Base-by-base conservation (phyloP, 345 rosid genomes). In the Citrus glauca region DNA sequence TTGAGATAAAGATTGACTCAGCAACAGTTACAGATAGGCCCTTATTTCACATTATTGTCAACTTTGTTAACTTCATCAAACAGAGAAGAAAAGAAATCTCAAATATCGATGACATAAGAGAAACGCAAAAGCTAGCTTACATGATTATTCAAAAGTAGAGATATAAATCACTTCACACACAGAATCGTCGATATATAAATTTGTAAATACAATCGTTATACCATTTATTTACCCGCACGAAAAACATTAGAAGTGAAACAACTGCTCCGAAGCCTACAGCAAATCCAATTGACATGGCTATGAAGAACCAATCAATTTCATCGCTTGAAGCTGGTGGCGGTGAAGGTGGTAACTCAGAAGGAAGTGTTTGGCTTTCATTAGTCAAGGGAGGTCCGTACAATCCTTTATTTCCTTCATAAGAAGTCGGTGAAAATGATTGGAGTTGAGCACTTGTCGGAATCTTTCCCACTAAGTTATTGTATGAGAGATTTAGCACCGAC, bases 251-350 rank as follows among this genome's bases (percentile, higher is more conserved):
- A 0, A 88, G 90, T 9, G 84, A 87, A 74, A 88, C 75, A 5
- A 60, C 75, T 11, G 56, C 33, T 3, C 80, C 92, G 63, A 90
- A 88, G 5, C 91, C 91, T 0, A 71, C 53, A 0, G 89, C 91
- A 55, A 55, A 55, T 55, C 22, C n/a, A 19, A 55, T 55, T 55
- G 59, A 16, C 59, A 14, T 55, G n/a, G 5, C n/a, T 19, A 55
- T 55, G n/a, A 55, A 19, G 22, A 55, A 20, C 59, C 8, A 55
- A 53, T 53, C 59, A 53, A 55, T 55, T 55, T 55, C 59, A 42
- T 55, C 2, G 19, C 7, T 19, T 17, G n/a, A 19, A 17, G 19
- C 59, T 17, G n/a, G 19, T 1, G 59, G 19, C 2, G n/a, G 8
- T 1, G 59, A 20, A 14, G 59, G n/a, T 19, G 0, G 48, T 0